Evolutionary conservation across 768 basidiomycete genomes (phyloP).

Genomic region (Termitomyces sp.): DNA sequence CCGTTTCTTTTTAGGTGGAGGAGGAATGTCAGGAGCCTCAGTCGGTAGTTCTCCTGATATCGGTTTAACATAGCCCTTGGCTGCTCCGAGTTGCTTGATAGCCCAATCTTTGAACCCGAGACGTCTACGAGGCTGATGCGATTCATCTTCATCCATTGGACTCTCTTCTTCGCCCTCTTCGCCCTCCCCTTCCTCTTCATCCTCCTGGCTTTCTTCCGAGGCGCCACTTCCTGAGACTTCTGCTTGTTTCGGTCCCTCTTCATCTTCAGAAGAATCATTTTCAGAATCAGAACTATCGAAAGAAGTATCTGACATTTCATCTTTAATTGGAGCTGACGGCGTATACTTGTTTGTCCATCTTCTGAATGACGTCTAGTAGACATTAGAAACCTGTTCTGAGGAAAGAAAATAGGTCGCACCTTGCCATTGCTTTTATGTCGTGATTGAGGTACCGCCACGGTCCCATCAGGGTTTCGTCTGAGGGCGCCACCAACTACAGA

Average conservation of each 20-base stretch:
- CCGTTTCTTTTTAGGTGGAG: constrained; percentile 41
- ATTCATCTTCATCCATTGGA: constrained; percentile 16
- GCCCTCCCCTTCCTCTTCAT: constrained; percentile 19
- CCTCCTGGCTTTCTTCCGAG: not conserved
- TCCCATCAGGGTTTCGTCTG: constrained; percentile 61
- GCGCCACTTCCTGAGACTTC: constrained; percentile 9
- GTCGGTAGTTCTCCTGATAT: constrained; percentile 12
- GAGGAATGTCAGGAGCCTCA: constrained; percentile 16
- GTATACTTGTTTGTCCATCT: constrained; percentile 42
- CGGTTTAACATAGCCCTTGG: constrained; percentile 31
- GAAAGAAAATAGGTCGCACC: constrained; percentile 26
- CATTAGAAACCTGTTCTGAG: not conserved
- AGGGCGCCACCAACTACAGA: constrained; percentile 57
- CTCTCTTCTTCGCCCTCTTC: constrained; percentile 13
- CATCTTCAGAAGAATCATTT: constrained; percentile 37
- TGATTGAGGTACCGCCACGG: constrained; percentile 43
- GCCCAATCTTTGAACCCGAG: constrained; percentile 89
- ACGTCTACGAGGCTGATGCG: constrained; percentile 29
- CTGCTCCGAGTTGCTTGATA: constrained; percentile 58
- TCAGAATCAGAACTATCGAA: constrained; percentile 79
- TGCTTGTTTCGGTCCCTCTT: constrained; percentile 10
- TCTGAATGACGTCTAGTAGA: constrained; percentile 32
- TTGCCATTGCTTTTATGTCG: constrained; percentile 38
- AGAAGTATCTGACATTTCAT: constrained; percentile 53
- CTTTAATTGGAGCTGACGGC: constrained; percentile 17